phyloP scores from a whole-genome alignment of 2,329 filamentous ascomycete genomes.

The Colletotrichum sp. region DNA sequence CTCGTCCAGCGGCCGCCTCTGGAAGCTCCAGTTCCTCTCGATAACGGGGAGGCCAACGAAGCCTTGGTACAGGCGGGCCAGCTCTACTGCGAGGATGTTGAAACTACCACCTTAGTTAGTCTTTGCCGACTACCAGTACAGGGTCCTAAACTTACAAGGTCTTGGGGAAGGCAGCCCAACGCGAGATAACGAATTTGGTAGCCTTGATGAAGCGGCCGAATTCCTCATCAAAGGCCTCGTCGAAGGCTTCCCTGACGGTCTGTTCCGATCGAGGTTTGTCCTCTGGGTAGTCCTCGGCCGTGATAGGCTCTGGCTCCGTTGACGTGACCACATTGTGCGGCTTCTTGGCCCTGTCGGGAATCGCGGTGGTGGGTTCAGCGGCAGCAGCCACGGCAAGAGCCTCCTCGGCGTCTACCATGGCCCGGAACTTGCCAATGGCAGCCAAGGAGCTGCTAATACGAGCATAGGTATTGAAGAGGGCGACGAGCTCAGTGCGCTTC shows the following conservation, averaged over 20 bases:
- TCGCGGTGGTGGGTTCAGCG: conserved; percentile 25
- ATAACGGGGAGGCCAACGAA: conserved; percentile 59
- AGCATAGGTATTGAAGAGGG: conserved; percentile 92
- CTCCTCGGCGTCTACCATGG: conserved; percentile 50
- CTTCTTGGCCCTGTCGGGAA: conserved; percentile 45
- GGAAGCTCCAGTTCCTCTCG: conserved; percentile 52
- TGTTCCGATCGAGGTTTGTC: conserved; percentile 30
- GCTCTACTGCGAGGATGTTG: conserved; percentile 48
- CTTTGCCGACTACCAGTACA: not conserved
- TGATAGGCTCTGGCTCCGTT: conserved; percentile 20
- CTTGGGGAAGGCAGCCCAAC: conserved; percentile 73
- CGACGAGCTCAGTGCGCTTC: conserved; percentile 89
- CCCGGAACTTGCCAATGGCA: conserved; percentile 74
- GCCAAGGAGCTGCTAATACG: conserved; percentile 82
- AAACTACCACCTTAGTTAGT: not conserved
- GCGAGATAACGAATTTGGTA: conserved; percentile 68
- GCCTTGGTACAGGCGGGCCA: conserved; percentile 50
- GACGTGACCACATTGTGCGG: conserved; percentile 43
- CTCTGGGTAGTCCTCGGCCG: conserved; percentile 34
- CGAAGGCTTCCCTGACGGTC: conserved; percentile 61
- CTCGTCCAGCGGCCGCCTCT: conserved; percentile 52
- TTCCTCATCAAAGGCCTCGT: conserved; percentile 66
- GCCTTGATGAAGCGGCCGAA: conserved; percentile 65
- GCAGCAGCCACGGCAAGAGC: conserved; percentile 26
- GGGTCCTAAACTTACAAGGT: conserved; percentile 65